Conservation (phyloP, 106 monocot species). For the Allium sativum region DNA sequence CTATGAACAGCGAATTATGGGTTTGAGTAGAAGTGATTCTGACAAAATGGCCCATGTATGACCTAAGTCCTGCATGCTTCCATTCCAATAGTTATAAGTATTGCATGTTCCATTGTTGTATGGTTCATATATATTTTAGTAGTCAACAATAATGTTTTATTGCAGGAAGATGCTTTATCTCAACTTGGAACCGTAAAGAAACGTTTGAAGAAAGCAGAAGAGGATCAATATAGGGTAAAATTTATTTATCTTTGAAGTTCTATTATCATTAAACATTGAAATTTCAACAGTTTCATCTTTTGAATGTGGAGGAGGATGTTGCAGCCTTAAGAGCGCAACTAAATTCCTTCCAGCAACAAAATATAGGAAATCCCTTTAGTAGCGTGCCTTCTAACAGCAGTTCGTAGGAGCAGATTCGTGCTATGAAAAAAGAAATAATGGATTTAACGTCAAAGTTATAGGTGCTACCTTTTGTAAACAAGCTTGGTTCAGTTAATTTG, state of each 20-base stretch:
- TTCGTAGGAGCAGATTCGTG: slow-evolving; percentile 28
- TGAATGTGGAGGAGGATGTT: slow-evolving; percentile 94
- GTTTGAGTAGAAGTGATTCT: too few relatives aligned
- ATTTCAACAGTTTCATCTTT: slow-evolving; percentile 11
- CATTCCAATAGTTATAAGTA: too few relatives aligned
- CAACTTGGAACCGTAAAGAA: slow-evolving; percentile 74
- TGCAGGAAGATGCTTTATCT: slow-evolving; percentile 82
- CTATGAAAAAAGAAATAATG: slow-evolving; percentile 65
- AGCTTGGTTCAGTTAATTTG: not conserved
- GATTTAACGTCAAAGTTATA: slow-evolving; percentile 56
- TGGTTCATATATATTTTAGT: too few relatives aligned
- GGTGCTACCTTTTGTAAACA: slow-evolving; percentile 31
- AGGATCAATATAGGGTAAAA: slow-evolving; percentile 85
- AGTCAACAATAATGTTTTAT: slow-evolving; percentile 9
- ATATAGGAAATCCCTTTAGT: slow-evolving; percentile 30
- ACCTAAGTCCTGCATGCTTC: too few relatives aligned
- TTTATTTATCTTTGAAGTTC: not conserved
- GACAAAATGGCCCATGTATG: too few relatives aligned
- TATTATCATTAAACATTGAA: slow-evolving; percentile 1
- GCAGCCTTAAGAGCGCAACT: slow-evolving; percentile 89
- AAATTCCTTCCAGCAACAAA: slow-evolving; percentile 69
- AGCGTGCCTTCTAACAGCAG: slow-evolving; percentile 16
- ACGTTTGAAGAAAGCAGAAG: slow-evolving; percentile 90
- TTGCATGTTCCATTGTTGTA: too few relatives aligned
- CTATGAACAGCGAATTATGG: too few relatives aligned